phyloP scores from a whole-genome alignment of 352 stramenopile genomes.

The Phytophthora boehmeriae region DNA sequence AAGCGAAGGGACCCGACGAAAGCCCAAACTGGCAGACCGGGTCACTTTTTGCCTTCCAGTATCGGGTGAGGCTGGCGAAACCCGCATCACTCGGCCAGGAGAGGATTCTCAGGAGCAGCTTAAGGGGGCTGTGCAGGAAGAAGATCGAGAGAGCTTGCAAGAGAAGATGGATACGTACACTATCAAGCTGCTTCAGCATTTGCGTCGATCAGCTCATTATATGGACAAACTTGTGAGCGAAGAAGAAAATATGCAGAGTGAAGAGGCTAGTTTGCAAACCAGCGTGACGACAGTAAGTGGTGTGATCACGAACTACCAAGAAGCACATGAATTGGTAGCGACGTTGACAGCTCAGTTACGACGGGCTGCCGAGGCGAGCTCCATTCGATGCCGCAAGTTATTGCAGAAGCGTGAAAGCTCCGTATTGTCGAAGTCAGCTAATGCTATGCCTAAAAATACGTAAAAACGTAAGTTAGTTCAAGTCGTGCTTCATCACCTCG shows the following conservation, averaged over 20 bases:
- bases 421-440: neutral
- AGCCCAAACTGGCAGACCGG: conserved; percentile 51
- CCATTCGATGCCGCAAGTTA: conserved; percentile 32
- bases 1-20: conserved; percentile 14
- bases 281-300: conserved; percentile 31
- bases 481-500: neutral
- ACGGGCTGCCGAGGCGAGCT: conserved; percentile 36
- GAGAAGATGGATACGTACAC: conserved; percentile 53
- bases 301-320: conserved; percentile 42
- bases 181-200: conserved; percentile 72
- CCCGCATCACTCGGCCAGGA: conserved; percentile 49
- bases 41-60: conserved; percentile 60
- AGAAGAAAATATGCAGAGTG: conserved; percentile 53
- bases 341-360: conserved; percentile 49
- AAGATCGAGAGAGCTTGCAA: conserved; percentile 34
- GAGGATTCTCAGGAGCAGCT: conserved; percentile 57
- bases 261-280: conserved; percentile 43
- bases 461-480: neutral
- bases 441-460: conserved; percentile 29
- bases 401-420: conserved; percentile 24
- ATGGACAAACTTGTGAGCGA: conserved; percentile 64
- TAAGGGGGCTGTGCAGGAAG: conserved; percentile 15
- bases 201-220: conserved; percentile 63
- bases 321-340: conserved; percentile 45
- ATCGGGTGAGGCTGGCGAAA: conserved; percentile 36